These are phyloP conservation scores for Auxenochlorella pyrenoidosa DNA, from an alignment of 139 green algal genomes.

Conservation along the genomic window DNA sequence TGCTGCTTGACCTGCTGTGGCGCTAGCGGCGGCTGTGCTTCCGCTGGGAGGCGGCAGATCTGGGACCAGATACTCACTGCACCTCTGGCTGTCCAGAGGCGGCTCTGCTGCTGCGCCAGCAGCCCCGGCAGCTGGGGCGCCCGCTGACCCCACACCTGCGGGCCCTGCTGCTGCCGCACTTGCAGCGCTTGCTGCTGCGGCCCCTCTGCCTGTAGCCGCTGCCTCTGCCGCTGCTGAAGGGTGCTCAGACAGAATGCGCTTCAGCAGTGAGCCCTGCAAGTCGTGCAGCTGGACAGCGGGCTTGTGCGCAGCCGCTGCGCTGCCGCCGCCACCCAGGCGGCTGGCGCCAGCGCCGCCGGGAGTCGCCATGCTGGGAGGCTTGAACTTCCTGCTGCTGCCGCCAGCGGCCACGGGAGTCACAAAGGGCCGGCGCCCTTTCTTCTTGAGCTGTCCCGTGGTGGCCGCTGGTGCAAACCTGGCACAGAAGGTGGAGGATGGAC, in stretches of 20 bases:
- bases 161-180: background rate
- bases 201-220: background rate
- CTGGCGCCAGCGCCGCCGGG: background rate
- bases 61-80: background rate
- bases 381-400: conserved; percentile 14
- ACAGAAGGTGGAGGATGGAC: too few species aligned
- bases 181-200: background rate
- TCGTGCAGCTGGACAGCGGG: conserved; percentile 26
- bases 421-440: background rate
- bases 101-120: background rate
- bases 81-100: conserved; percentile 19
- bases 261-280: conserved; percentile 15
- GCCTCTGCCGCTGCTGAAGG: background rate
- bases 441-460: conserved; percentile 11
- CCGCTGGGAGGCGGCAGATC: background rate
- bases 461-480: conserved; percentile 6
- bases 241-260: background rate
- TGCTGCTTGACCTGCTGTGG: background rate
- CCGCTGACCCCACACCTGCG: background rate
- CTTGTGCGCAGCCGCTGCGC: background rate
- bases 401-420: background rate
- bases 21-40: background rate
- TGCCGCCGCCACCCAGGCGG: background rate
- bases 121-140: background rate
- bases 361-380: background rate